Evolutionary conservation across 345 rosid genomes (phyloP), one percentile per base, ranked within the genome.

Genomic region (Boechera retrofracta): DNA sequence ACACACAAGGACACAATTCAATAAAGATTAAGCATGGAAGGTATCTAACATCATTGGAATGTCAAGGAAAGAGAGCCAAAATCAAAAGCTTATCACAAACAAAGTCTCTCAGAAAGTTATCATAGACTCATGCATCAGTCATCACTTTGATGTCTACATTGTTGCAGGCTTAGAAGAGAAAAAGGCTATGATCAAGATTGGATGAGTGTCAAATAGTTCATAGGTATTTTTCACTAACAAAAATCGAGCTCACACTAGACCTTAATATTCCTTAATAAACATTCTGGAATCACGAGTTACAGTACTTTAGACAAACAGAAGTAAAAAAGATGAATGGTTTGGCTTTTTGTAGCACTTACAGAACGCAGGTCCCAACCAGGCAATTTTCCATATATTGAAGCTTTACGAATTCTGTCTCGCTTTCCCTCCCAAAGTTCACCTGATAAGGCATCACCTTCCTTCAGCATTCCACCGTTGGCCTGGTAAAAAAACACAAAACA

Each of bases 301-400:
- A 29, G 61, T 57, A 32, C 42, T 49, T 15, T 12, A 16, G 60
- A 67, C 53, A 58, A 66, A 65, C 49, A 51, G 21, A 10, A 72
- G 5, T 32, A 67, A 36, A 15, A 60, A 36, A 32, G 39, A 51
- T n/a, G 12, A 53, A 73, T 7, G 29, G 64, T 24, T 59, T 26
- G 36, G 78, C 16, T 53, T 62, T 61, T 31, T 74, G 77, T 64
- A 81, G 83, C 83, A 91, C 99, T 89, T 87, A 96, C 99, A 69
- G 98, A 96, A 65, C 93, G 85, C 89, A 96, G 81, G 83, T 93
- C 98, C 99, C 99, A 96, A 81, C 97, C 92, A 66, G 89, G 89
- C 72, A 89, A 84, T 73, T 88, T 93, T 48, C 98, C 98, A 83
- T 86, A 83, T 16, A 77, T 78, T 28, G 99, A 96, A 85, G 85